Conservation (phyloP, 441 rosid species). For the Gossypium aridum region DNA sequence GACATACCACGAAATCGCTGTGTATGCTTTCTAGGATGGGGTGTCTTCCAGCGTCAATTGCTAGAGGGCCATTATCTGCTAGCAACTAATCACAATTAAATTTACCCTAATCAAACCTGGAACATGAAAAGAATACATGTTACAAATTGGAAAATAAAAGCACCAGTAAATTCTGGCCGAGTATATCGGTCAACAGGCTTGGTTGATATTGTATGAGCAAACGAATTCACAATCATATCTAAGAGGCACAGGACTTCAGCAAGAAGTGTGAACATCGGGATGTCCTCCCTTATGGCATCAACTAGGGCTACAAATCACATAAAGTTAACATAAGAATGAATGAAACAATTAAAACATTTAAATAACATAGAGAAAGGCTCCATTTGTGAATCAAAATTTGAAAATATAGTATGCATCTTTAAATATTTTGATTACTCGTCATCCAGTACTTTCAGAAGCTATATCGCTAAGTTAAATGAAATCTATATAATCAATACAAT, state of each 20-base stretch:
- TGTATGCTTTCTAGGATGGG: conserved; percentile 92
- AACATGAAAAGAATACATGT: conserved; percentile 10
- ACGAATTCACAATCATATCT: conserved; percentile 96
- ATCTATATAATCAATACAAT: neutral
- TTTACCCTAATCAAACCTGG: conserved; percentile 8
- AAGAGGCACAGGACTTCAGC: conserved; percentile 92
- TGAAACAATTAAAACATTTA: conserved; percentile 3
- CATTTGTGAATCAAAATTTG: neutral
- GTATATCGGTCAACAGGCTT: conserved; percentile 81
- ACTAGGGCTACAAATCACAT: conserved; percentile 54
- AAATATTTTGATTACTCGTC: neutral
- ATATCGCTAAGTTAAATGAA: neutral
- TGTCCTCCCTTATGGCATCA: conserved; percentile 76
- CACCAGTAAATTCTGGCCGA: conserved; percentile 87
- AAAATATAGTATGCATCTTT: neutral
- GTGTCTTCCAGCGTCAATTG: conserved; percentile 95
- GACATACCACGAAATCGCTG: conserved; percentile 65
- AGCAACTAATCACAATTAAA: conserved; percentile 19
- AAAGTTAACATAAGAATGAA: conserved; percentile 8
- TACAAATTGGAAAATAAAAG: conserved; percentile 17
- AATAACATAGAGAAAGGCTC: neutral
- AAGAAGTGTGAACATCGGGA: conserved; percentile 71
- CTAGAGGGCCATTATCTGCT: conserved; percentile 85
- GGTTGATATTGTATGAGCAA: conserved; percentile 85
- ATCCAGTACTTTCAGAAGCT: neutral